Evolutionary conservation across 495 filamentous ascomycete genomes (phyloP).

Genomic region (Ramalina peruviana): DNA sequence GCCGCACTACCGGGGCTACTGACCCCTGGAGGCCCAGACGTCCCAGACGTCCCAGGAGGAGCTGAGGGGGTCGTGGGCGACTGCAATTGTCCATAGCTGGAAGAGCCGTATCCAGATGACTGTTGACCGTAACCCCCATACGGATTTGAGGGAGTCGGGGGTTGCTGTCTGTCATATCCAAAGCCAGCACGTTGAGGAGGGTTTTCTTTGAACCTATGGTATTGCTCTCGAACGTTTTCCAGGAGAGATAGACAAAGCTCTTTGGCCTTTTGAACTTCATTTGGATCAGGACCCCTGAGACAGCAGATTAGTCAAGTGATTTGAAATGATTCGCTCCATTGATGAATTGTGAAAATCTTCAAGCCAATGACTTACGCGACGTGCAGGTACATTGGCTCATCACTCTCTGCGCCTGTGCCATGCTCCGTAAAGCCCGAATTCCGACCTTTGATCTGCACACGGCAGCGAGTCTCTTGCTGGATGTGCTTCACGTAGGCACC

Average conservation of each 20-base stretch:
- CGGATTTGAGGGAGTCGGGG: not conserved
- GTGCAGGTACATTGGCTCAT: conserved; percentile 90
- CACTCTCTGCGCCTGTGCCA: conserved; percentile 69
- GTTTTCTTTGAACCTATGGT: conserved; percentile 78
- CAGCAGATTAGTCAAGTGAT: not conserved
- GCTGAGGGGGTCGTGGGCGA: conserved; percentile 24
- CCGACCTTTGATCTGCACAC: conserved; percentile 94
- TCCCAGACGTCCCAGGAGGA: conserved; percentile 18
- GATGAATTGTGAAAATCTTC: conserved; percentile 6
- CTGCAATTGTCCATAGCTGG: conserved; percentile 25
- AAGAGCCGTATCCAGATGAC: conserved; percentile 18
- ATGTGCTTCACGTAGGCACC: conserved; percentile 96
- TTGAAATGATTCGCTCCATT: conserved; percentile 20
- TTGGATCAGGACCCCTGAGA: conserved; percentile 67
- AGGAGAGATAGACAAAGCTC: conserved; percentile 80
- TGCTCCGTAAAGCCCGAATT: conserved; percentile 91
- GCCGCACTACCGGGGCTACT: conserved; percentile 16
- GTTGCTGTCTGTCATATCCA: conserved; percentile 1
- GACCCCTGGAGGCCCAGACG: conserved; percentile 27
- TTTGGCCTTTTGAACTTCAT: conserved; percentile 74
- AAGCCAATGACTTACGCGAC: conserved; percentile 52
- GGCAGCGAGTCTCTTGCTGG: conserved; percentile 82
- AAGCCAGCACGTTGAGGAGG: conserved; percentile 44
- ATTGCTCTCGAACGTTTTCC: conserved; percentile 66
- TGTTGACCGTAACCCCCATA: conserved; percentile 18